A percentile compares a stretch with the other conserved stretches of the same genome.
These are phyloP conservation scores for Blastobotrys robertii DNA, from an alignment of 805 yeast genomes.

Conservation along the genomic window DNA sequence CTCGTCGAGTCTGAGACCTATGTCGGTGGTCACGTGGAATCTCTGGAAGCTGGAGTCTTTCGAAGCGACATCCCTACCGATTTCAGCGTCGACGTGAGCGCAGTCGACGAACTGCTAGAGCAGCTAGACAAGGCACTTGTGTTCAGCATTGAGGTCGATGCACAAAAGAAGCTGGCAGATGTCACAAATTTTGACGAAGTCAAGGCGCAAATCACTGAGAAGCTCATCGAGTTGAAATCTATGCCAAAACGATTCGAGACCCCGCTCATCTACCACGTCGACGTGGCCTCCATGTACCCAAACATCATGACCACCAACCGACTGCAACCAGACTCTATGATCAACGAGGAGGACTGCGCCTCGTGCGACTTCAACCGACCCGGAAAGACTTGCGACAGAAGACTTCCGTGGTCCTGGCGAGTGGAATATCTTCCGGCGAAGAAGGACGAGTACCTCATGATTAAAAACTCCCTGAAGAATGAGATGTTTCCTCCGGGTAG, in stretches of 20 bases:
- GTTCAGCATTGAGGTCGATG: constrained; percentile 79
- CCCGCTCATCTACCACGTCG: constrained; percentile 93
- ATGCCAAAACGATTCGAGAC: constrained; percentile 59
- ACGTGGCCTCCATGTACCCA: constrained; percentile 99
- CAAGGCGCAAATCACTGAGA: constrained; percentile 42
- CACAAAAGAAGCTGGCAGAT: constrained; percentile 59
- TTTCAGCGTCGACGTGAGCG: constrained; percentile 72
- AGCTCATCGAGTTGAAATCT: constrained; percentile 48
- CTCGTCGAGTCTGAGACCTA: constrained; percentile 90
- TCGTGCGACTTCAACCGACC: constrained; percentile 96
- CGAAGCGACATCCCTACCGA: constrained; percentile 73
- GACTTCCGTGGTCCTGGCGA: constrained; percentile 96
- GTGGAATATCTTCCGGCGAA: constrained; percentile 92
- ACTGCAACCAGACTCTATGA: constrained; percentile 96
- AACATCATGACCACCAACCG: constrained; percentile 97
- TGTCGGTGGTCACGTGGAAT: constrained; percentile 98
- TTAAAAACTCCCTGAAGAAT: constrained; percentile 68
- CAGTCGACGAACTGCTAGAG: constrained; percentile 64
- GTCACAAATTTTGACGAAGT: constrained; percentile 76
- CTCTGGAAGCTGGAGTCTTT: constrained; percentile 95
- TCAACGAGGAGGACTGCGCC: constrained; percentile 90
- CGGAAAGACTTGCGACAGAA: constrained; percentile 85
- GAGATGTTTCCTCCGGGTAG: constrained; percentile 60
- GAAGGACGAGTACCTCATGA: constrained; percentile 83
- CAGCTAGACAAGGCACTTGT: constrained; percentile 70